Evolutionary conservation across 2,329 filamentous ascomycete genomes (phyloP), one percentile per base, ranked within the genome.

Genomic region (Graphiopsis chlorocephala): DNA sequence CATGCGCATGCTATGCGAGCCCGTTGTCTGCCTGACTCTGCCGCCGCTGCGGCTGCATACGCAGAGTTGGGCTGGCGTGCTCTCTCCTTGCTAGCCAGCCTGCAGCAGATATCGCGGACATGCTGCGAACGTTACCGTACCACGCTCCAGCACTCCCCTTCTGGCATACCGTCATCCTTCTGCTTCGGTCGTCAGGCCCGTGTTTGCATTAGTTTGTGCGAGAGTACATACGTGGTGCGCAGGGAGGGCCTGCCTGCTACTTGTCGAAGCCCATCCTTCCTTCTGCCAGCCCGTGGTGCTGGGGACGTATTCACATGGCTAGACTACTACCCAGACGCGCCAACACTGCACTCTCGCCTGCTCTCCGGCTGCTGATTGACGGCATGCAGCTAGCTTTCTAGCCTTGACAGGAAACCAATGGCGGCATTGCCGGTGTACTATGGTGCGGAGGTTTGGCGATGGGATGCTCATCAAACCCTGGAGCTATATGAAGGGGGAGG

Each of bases 321-420:
- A 45, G n/a, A n/a, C 38, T 45, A 45, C 31, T 57, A 33, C 58
- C 38, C n/a, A 50, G n/a, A 33, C 33, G 33, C 33, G 48, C 48
- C 60, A 45, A 62, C 42, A 50, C 48, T 45, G 60, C 23, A 28
- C 25, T 31, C 31, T 53, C 60, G 29, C 48, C 48, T 50, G 60
- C 33, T 38, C 33, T 38, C 59, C 59, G 31, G 28, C 59, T 52
- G 59, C 59, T 52, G 45, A 31, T 52, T 47, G 33, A 55, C 48
- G 58, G 68, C 60, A 72, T 75, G 72, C 71, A 74, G 71, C 73
- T 75, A 74, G 67, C 48, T 66, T 38, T 63, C 68, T 75, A 75
- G 73, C 72, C 72, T 71, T 72, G 42, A 35, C 47, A 42, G 61
- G 67, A 72, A 65, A 67, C 73, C 73, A 74, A 74, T 74, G 69